phyloP scores from a whole-genome alignment of 164 flowering plant genomes.

The Vitis labrusca region DNA sequence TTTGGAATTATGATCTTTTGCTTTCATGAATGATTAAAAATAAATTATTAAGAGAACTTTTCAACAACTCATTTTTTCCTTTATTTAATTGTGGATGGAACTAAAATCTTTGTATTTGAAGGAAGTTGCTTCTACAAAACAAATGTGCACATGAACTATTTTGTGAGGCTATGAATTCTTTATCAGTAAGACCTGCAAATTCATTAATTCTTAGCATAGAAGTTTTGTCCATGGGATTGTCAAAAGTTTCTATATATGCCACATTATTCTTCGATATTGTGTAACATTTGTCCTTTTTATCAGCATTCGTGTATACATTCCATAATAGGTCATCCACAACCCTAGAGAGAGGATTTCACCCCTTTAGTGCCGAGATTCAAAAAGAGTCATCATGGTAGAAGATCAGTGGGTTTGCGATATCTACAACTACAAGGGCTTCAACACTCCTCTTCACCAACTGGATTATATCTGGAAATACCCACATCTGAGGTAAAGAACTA shows the following conservation, averaged over 20 bases:
- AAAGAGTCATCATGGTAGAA: too few species aligned
- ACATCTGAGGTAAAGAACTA: too few species aligned
- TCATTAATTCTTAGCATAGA: conserved; percentile 13
- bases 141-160: conserved; percentile 3
- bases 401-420: too few species aligned
- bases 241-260: conserved; percentile 1
- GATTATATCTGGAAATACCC: too few species aligned
- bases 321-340: conserved; percentile 35
- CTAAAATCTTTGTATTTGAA: conserved; percentile 10
- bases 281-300: conserved; percentile 37
- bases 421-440: too few species aligned
- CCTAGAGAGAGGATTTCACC: too few species aligned
- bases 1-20: too few species aligned
- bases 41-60: too few species aligned
- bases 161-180: conserved; percentile 12
- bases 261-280: conserved; percentile 14
- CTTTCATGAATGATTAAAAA: too few species aligned
- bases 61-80: conserved; percentile 20
- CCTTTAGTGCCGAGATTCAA: too few species aligned
- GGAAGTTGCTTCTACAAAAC: not conserved
- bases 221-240: conserved; percentile 4
- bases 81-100: conserved; percentile 14
- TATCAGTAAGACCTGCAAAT: conserved; percentile 9
- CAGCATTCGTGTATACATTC: conserved; percentile 26
- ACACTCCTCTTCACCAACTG: too few species aligned